A percentile compares a stretch with the other conserved stretches of the same genome.
Conservation (phyloP, 352 stramenopile species). For the Globisporangium middletonii region DNA sequence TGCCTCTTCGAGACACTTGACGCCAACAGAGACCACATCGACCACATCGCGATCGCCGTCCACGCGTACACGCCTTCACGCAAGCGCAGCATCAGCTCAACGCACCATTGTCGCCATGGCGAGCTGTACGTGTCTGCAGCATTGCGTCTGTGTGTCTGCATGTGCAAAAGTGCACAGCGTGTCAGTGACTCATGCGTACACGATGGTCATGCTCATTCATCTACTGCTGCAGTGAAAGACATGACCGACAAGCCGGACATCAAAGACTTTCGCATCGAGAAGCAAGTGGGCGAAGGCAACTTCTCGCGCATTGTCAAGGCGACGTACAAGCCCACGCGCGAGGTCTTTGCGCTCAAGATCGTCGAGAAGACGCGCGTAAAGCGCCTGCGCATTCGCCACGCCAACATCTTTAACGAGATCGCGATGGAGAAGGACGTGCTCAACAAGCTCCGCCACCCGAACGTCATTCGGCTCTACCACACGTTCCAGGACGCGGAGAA, state of each 20-base stretch:
- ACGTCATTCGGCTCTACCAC: conserved; percentile 93
- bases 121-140: too few species aligned
- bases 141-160: too few species aligned
- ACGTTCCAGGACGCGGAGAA: conserved; percentile 95
- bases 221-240: conserved; percentile 52
- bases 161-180: too few species aligned
- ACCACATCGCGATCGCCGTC: too few species aligned
- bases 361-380: conserved; percentile 90
- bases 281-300: conserved; percentile 86
- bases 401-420: conserved; percentile 98
- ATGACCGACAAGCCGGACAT: conserved; percentile 63
- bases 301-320: conserved; percentile 92
- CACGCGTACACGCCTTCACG: too few species aligned
- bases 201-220: too few species aligned
- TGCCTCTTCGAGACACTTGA: too few species aligned
- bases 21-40: too few species aligned
- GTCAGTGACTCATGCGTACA: too few species aligned
- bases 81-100: too few species aligned
- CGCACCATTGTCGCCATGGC: too few species aligned
- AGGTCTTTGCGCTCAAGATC: conserved; percentile 96
- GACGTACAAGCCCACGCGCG: conserved; percentile 84
- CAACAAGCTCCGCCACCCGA: conserved; percentile 83
- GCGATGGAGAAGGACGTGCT: conserved; percentile 96
- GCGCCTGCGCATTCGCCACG: conserved; percentile 88
- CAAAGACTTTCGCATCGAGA: conserved; percentile 62